Conservation (phyloP, 148 eudicot species). For the Rhododendron ferrugineum region DNA sequence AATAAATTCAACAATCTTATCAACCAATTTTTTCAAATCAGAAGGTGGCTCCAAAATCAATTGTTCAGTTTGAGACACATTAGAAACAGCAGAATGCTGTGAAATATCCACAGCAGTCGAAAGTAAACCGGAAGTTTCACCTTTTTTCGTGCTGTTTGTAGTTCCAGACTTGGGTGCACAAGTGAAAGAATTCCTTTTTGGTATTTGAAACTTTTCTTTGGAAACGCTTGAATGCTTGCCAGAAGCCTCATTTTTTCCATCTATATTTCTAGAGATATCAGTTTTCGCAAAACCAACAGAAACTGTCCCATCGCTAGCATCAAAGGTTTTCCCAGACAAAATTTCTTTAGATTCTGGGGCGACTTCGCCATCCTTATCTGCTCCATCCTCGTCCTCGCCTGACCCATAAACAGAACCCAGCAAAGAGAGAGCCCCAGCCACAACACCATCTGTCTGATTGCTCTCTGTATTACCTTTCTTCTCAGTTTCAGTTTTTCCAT, state of each 20-base stretch:
- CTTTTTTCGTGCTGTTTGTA: slow-evolving; percentile 28
- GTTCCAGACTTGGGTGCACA: slow-evolving; percentile 39
- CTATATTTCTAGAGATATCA: slow-evolving; percentile 3
- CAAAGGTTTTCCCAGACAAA: slow-evolving; percentile 23
- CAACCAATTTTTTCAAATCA: slow-evolving; percentile 63
- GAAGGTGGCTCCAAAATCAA: slow-evolving; percentile 71
- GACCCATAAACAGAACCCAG: slow-evolving; percentile 87
- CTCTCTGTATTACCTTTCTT: slow-evolving; percentile 19
- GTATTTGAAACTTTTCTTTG: slow-evolving; percentile 38
- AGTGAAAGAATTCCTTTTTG: slow-evolving; percentile 31
- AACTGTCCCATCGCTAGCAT: slow-evolving; percentile 23
- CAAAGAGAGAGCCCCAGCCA: slow-evolving; percentile 72
- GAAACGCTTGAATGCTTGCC: slow-evolving; percentile 29
- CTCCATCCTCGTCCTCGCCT: slow-evolving; percentile 82
- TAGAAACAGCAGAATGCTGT: slow-evolving; percentile 22
- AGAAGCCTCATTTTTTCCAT: slow-evolving; percentile 32
- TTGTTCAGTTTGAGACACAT: slow-evolving; percentile 35
- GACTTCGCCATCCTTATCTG: slow-evolving; percentile 59
- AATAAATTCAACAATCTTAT: slow-evolving; percentile 77
- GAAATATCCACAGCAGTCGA: slow-evolving; percentile 26
- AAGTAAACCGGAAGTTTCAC: slow-evolving; percentile 22
- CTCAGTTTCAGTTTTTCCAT: slow-evolving; percentile 40
- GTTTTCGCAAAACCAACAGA: slow-evolving; percentile 24
- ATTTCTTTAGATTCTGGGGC: slow-evolving; percentile 22
- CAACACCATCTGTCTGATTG: slow-evolving; percentile 22